A percentile compares a stretch with the other conserved stretches of the same genome.
These are phyloP conservation scores for Saccharomycopsis babjevae DNA, from an alignment of 805 yeast species.

Conservation along the genomic window DNA sequence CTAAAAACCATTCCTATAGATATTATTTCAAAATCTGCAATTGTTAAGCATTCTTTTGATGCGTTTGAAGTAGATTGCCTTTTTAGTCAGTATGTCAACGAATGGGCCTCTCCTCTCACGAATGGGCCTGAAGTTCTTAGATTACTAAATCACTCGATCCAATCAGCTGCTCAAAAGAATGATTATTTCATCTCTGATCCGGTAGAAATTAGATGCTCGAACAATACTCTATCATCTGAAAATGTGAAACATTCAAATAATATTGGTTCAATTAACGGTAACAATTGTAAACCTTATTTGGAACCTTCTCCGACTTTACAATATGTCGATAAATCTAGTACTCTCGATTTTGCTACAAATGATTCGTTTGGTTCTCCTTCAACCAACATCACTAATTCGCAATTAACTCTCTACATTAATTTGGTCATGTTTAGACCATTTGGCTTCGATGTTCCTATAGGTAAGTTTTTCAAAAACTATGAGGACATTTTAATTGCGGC, in stretches of 20 bases:
- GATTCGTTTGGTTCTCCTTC: constrained; percentile 25
- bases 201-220: constrained; percentile 87
- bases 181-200: constrained; percentile 90
- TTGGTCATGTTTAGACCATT: constrained; percentile 98
- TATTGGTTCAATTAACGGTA: constrained; percentile 75
- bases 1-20: not conserved
- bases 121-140: constrained; percentile 65
- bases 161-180: constrained; percentile 45
- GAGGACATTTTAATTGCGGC: constrained; percentile 68
- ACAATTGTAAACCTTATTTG: constrained; percentile 66
- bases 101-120: constrained; percentile 89
- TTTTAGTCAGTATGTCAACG: constrained; percentile 88
- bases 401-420: constrained; percentile 76
- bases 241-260: constrained; percentile 26
- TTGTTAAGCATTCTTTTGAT: constrained; percentile 72
- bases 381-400: constrained; percentile 53
- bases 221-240: constrained; percentile 46
- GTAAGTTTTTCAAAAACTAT: constrained; percentile 74
- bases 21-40: constrained; percentile 20
- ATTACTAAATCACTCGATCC: constrained; percentile 51
- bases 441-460: constrained; percentile 57
- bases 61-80: constrained; percentile 94
- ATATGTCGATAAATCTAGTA: constrained; percentile 1
- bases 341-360: not conserved
- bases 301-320: constrained; percentile 67